Percentiles rank a stretch among this genome's conserved stretches.
Evolutionary conservation across 139 green algal species (phyloP).

Genomic region (Nannochloris sp.): DNA sequence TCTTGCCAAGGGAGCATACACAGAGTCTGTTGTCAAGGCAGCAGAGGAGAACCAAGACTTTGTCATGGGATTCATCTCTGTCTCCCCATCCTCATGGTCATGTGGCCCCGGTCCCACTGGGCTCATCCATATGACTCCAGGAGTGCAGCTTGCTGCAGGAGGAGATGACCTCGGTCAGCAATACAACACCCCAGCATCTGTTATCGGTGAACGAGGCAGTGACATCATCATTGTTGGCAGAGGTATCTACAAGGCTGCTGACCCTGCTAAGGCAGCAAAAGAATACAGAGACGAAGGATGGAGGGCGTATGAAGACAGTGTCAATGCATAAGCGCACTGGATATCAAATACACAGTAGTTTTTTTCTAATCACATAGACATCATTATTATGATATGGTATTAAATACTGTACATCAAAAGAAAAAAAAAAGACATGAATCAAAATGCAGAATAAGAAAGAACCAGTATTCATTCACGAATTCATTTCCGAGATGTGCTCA

Average conservation of each 20-base stretch:
- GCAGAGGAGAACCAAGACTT: constrained; percentile 81
- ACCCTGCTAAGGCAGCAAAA: constrained; percentile 51
- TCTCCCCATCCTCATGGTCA: constrained; percentile 74
- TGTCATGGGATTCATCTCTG: constrained; percentile 98
- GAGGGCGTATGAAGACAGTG: constrained; percentile 67
- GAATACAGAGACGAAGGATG: constrained; percentile 87
- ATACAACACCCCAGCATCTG: constrained; percentile 90
- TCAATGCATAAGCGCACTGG: background rate
- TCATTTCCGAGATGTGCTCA: background rate
- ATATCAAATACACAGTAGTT: background rate
- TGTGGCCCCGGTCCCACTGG: constrained; percentile 42
- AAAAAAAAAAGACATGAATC: too few relatives aligned
- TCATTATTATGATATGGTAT: too few relatives aligned
- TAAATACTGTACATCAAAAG: too few relatives aligned
- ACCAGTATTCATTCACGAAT: background rate
- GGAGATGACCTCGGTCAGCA: constrained; percentile 94
- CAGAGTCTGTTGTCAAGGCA: constrained; percentile 63
- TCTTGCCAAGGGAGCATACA: constrained; percentile 84
- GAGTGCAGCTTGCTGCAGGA: constrained; percentile 82
- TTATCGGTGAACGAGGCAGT: constrained; percentile 72
- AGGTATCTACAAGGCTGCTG: constrained; percentile 41
- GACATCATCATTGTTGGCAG: constrained; percentile 98
- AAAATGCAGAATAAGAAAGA: too few relatives aligned
- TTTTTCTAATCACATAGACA: background rate
- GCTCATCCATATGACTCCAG: constrained; percentile 97